Evolutionary conservation across 108 stramenopile genomes (phyloP), one percentile per base, ranked within the genome.

Genomic region (Fistulifera pelliculosa): DNA sequence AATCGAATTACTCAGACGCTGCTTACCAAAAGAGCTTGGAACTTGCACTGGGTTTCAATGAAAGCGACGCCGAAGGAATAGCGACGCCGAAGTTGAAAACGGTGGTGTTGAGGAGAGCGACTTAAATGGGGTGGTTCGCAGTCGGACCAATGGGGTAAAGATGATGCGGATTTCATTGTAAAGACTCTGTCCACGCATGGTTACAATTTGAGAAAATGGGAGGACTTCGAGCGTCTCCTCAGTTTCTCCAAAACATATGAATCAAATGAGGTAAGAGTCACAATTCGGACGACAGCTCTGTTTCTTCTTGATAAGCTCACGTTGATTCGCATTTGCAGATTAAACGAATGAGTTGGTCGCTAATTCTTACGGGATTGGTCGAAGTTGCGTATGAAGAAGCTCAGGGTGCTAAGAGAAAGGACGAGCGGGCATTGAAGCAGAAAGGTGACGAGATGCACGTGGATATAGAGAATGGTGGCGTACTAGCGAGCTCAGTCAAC

Each of bases 311-410:
- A 35, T 19, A n/a, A n/a, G 11, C 44, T 45, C 44, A 45, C 31
- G n/a, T 35, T 45, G 4, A 4, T 19, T 45, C 11, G 3, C 21
- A 11, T 3, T 11, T 2, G 16, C 35, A 89, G 76, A 48, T 87
- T 13, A 65, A 61, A 58, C 79, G 85, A 35, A 87, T 92, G 85
- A 47, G 68, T 40, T 87, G 90, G 85, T 57, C 81, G 1, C 24
- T 87, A 24, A 44, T 69, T 0, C 69, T 90, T 14, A 56, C 73
- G 17, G 56, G 67, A 23, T 41, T 90, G 13, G 49, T 70, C 21
- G 89, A 90, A 69, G 52, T 68, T 17, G 80, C 85, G 0, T 52
- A 81, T 24, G 76, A 80, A 40, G 63, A 45, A 11, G 21, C 44
- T 45, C 17, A 17, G 19, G 44, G 21, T 5, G 44, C 11, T 2